Conservation (phyloP, 2,329 filamentous ascomycete genomes). For the Ambrosiella beaveri region DNA sequence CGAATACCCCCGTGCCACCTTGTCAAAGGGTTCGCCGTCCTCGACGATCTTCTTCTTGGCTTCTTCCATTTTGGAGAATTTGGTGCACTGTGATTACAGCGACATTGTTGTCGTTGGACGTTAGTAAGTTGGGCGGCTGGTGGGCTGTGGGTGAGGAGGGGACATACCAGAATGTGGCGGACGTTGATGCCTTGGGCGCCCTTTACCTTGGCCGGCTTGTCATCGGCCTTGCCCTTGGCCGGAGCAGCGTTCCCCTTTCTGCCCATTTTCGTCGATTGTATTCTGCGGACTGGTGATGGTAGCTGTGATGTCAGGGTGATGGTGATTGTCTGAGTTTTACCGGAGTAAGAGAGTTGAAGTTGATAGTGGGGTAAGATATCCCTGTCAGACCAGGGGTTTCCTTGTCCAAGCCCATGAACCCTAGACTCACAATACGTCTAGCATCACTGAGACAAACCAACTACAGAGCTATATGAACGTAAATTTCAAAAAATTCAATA, state of each 20-base stretch:
- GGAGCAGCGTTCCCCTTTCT: conserved; percentile 11
- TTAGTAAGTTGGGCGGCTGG: neutral
- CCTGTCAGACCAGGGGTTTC: no score
- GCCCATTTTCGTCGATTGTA: conserved; percentile 1
- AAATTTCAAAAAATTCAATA: no score
- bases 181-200: conserved; percentile 54
- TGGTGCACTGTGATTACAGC: conserved; percentile 38
- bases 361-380: no score
- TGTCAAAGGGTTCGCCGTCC: conserved; percentile 53
- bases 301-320: neutral
- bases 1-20: conserved; percentile 53
- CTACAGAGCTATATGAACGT: no score
- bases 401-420: no score
- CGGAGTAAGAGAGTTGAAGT: no score
- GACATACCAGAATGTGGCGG: conserved; percentile 46
- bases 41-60: conserved; percentile 46
- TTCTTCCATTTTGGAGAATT: conserved; percentile 62
- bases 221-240: conserved; percentile 23
- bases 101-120: neutral
- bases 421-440: no score
- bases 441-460: no score
- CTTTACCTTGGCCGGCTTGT: conserved; percentile 30
- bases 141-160: neutral
- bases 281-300: neutral
- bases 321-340: neutral